Conservation (phyloP, 2,329 filamentous ascomycete species). For the Microcera coccophila region DNA sequence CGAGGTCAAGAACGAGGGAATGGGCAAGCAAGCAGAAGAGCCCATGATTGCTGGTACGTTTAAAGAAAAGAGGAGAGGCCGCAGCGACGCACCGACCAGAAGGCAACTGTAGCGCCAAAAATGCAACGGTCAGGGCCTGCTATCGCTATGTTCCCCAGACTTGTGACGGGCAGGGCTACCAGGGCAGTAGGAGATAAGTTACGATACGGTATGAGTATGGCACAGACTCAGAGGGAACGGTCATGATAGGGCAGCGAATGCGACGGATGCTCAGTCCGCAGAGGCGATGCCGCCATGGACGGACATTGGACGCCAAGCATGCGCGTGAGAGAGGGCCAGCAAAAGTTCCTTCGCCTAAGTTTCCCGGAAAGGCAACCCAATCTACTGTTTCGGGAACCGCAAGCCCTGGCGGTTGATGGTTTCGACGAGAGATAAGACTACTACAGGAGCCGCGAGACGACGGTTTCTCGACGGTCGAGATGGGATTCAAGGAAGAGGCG, state of each 20-base stretch:
- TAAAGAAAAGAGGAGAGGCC: constrained; percentile 24
- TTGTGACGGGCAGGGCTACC: no score
- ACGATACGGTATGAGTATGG: background rate
- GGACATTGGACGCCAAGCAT: constrained; percentile 31
- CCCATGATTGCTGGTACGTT: constrained; percentile 36
- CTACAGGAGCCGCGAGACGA: constrained; percentile 3
- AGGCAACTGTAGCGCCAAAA: constrained; percentile 16
- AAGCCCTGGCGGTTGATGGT: constrained; percentile 19
- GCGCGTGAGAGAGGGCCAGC: constrained; percentile 34
- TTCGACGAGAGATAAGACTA: constrained; percentile 25
- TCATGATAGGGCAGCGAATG: constrained; percentile 26
- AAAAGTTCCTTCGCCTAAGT: constrained; percentile 40
- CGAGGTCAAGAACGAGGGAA: constrained; percentile 31
- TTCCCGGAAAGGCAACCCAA: constrained; percentile 35
- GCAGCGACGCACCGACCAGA: constrained; percentile 17
- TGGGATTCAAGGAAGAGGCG: background rate
- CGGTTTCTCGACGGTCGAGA: background rate
- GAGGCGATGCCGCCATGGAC: constrained; percentile 19
- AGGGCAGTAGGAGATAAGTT: constrained; percentile 24
- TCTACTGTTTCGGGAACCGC: constrained; percentile 26
- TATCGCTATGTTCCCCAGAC: constrained; percentile 35
- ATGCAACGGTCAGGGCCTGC: constrained; percentile 23
- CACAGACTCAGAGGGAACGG: background rate
- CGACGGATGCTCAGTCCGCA: constrained; percentile 13
- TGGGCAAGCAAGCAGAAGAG: constrained; percentile 31